Conservation (phyloP, 768 basidiomycete species). For the Xerocomellus chrysenteron region DNA sequence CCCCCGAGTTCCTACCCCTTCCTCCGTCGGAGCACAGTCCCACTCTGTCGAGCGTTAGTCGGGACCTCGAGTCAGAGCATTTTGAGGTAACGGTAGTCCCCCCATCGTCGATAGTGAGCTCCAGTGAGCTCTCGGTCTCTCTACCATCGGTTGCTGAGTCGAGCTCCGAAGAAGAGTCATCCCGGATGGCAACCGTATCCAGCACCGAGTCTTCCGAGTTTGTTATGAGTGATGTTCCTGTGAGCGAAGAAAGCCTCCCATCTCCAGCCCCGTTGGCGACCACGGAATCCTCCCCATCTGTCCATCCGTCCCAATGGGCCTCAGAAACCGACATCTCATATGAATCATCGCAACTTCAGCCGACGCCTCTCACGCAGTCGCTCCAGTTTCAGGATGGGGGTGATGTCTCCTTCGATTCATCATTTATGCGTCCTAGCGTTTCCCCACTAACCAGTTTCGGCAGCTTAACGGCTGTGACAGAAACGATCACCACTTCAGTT, state of each 20-base stretch:
- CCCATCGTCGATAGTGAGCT: conserved; percentile 19
- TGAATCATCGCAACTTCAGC: conserved; percentile 71
- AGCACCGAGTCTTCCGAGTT: conserved; percentile 42
- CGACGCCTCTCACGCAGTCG: conserved; percentile 63
- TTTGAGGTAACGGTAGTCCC: conserved; percentile 6
- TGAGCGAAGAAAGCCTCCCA: conserved; percentile 30
- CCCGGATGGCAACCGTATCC: conserved; percentile 38
- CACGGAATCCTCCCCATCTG: conserved; percentile 39
- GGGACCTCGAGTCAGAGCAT: conserved; percentile 23
- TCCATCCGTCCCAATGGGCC: conserved; percentile 54
- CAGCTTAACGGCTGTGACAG: conserved; percentile 36
- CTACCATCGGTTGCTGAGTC: conserved; percentile 33
- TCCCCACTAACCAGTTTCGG: conserved; percentile 34
- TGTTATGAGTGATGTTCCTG: conserved; percentile 25
- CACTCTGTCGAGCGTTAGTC: conserved; percentile 19
- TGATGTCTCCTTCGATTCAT: conserved; percentile 73
- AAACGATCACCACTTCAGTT: conserved; percentile 29
- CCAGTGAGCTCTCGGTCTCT: conserved; percentile 24
- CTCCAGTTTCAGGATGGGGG: conserved; percentile 53
- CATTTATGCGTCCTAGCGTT: conserved; percentile 64
- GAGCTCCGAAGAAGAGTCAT: conserved; percentile 31
- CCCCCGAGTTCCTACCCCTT: conserved; percentile 37
- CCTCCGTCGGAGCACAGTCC: conserved; percentile 38
- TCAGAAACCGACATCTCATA: conserved; percentile 67
- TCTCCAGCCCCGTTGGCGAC: conserved; percentile 35